Evolutionary conservation across 108 stramenopile species (phyloP), one percentile per base, ranked within the genome.

Genomic region (Conticribra weissflogii): DNA sequence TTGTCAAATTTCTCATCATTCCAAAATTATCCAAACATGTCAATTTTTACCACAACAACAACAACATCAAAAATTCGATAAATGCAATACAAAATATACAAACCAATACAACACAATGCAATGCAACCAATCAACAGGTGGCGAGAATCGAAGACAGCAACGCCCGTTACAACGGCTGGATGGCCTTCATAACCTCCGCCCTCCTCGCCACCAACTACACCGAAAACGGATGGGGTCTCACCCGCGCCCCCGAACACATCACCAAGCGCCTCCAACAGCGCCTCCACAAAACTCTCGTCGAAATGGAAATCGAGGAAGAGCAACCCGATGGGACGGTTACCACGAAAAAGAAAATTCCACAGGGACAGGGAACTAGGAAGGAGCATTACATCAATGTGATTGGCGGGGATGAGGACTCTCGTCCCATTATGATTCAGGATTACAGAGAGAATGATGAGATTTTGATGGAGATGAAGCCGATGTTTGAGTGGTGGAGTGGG

Each of bases 401-500:
- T 22, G 78, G 69, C 24, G 78, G 46, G 15, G 63, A 68, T 17
- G 63, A 66, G 36, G 46, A 71, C 28, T 71, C 63, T 4, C 65
- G 59, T 28, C 78, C 82, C 15, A 44, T 74, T 0, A 80, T 83
- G 62, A 76, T 83, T 22, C 22, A 16, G 0, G 47, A 66, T 54
- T 5, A 31, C 0, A 2, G 2, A 9, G 64, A 76, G 19, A 83
- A 81, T 68, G 9, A 29, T 8, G 55, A 57, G 0, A 64, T 77
- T 16, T 34, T 93, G 22, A 22, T 84, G 16, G 88, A 88, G 60
- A 66, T 93, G 65, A 71, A 81, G 15, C 83, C 79, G 22, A 81
- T 82, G 54, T 84, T 85, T 29, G 89, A 91, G 74, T 74, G 74
- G 32, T 94, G 89, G 88, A 51, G 64, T 15, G 83, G 85, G 3